phyloP scores from a whole-genome alignment of 1,139 yeast species.

The Diutina scorzettiae region DNA sequence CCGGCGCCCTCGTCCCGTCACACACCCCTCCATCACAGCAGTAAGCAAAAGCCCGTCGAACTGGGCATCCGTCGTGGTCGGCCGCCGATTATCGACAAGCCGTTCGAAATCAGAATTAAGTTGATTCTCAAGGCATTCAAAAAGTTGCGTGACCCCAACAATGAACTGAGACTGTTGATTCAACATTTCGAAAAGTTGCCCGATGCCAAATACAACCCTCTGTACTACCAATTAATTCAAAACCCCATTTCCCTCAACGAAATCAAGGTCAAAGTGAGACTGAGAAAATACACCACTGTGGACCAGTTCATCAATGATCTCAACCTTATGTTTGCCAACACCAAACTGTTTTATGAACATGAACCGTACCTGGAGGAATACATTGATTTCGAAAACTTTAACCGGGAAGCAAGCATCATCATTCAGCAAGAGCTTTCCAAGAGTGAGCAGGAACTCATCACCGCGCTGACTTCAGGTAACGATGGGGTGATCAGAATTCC shows the following conservation, averaged over 20 bases:
- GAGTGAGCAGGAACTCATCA: conserved; percentile 72
- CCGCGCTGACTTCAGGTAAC: conserved; percentile 48
- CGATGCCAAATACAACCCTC: conserved; percentile 51
- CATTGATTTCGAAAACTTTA: conserved; percentile 51
- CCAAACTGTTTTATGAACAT: conserved; percentile 46
- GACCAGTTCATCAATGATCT: conserved; percentile 71
- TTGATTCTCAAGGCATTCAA: conserved; percentile 72
- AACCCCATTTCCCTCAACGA: conserved; percentile 76
- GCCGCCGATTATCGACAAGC: conserved; percentile 92
- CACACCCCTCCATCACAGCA: conserved; percentile 8
- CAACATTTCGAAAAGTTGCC: conserved; percentile 73
- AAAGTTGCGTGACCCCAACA: conserved; percentile 47
- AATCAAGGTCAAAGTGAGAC: conserved; percentile 74
- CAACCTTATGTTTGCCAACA: conserved; percentile 62
- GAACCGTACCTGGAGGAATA: conserved; percentile 40
- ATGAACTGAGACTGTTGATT: conserved; percentile 38
- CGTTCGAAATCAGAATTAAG: conserved; percentile 86
- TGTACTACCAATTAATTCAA: conserved; percentile 50
- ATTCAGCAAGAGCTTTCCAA: conserved; percentile 64
- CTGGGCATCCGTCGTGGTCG: conserved; percentile 76
- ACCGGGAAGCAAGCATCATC: conserved; percentile 45
- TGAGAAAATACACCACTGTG: conserved; percentile 68
- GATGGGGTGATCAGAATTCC: conserved; percentile 51
- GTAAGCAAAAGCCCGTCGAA: conserved; percentile 20
- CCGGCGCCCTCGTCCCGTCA: conserved; percentile 6